Base-by-base conservation (phyloP, 805 yeast species). In the Candida hungchunana region DNA sequence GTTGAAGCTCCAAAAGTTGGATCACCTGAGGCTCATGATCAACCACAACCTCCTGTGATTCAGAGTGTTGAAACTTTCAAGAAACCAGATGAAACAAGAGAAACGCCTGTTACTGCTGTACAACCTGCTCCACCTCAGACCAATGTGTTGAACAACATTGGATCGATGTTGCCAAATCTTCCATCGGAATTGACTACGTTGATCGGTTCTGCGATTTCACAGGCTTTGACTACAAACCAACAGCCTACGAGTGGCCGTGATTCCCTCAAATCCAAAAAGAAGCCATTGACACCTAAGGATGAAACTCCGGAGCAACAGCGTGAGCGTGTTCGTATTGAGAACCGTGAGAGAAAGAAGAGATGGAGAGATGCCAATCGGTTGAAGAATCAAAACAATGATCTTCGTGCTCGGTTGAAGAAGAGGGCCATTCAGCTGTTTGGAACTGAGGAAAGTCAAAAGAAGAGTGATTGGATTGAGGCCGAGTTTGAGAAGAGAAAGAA, bases 361-460 rank as follows among this genome's bases (percentile, higher is more conserved):
- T 86, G 95, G 95, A 69, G 95, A 51, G 89, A 78, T 45, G 79
- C 75, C 18, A 87, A 90, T 53, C 72, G 75, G 7, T 81, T 81
- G 41, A 69, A 93, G 46, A 89, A 89, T 58, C 81, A 85, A 62
- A 96, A 88, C 56, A 82, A 86, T 50, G 97, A 90, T 54, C 64
- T 90, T 36, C 69, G 95, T 34, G 76, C 84, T 0, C 67, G 97
- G 37, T 79, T 90, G 15, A 70, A 74, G 44, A 81, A 80, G 46
- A 67, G 93, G 26, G 96, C 97, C 0, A 66, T 63, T 25, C 62
- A 60, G 14, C 60, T 81, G 47, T 88, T 76, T 61, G 93, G 95
- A 1, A 71, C 66, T 8, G 66, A 60, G 1, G 77, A 75, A 6
- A 60, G 80, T 9, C 67, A 63, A 8, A 76, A 71, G 29, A 73